phyloP scores from a whole-genome alignment of 2,329 filamentous ascomycete species.

The Capronia coronata region DNA sequence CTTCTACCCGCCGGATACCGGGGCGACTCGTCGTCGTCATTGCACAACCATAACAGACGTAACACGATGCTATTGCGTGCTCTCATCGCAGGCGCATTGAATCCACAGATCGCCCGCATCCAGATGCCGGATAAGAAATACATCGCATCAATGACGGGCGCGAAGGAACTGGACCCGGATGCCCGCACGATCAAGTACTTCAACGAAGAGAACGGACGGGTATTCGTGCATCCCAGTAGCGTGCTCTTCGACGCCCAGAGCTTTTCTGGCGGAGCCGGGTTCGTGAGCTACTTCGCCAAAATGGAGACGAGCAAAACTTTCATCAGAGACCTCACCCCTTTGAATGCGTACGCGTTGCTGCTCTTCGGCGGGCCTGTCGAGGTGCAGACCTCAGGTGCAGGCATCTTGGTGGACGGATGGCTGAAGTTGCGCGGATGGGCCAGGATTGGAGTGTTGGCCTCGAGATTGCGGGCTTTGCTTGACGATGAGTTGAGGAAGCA shows the following conservation, averaged over 20 bases:
- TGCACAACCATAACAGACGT: slow-evolving; percentile 19
- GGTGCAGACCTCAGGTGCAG: slow-evolving; percentile 79
- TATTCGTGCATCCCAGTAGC: slow-evolving; percentile 88
- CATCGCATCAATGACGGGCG: slow-evolving; percentile 74
- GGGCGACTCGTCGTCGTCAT: slow-evolving; percentile 46
- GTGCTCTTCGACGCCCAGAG: slow-evolving; percentile 85
- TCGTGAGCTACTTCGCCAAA: slow-evolving; percentile 84
- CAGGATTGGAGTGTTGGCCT: slow-evolving; percentile 82
- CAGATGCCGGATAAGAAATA: slow-evolving; percentile 96
- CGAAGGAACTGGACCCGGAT: slow-evolving; percentile 88
- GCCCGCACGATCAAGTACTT: slow-evolving; percentile 90
- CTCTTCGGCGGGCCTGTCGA: slow-evolving; percentile 76
- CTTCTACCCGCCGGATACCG: slow-evolving; percentile 58
- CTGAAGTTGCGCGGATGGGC: slow-evolving; percentile 83
- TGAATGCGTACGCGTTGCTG: slow-evolving; percentile 81
- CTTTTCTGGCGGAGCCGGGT: slow-evolving; percentile 67
- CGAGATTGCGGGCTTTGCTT: slow-evolving; percentile 74
- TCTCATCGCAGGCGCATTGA: slow-evolving; percentile 65
- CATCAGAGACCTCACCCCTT: slow-evolving; percentile 82
- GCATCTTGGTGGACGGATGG: slow-evolving; percentile 89
- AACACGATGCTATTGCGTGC: slow-evolving; percentile 55
- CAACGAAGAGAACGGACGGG: slow-evolving; percentile 73
- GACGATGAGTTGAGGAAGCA: slow-evolving; percentile 76
- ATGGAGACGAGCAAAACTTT: slow-evolving; percentile 91
- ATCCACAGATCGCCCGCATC: slow-evolving; percentile 84